phyloP scores from a whole-genome alignment of 768 basidiomycete species.

The Boletus vermiculosoides region DNA sequence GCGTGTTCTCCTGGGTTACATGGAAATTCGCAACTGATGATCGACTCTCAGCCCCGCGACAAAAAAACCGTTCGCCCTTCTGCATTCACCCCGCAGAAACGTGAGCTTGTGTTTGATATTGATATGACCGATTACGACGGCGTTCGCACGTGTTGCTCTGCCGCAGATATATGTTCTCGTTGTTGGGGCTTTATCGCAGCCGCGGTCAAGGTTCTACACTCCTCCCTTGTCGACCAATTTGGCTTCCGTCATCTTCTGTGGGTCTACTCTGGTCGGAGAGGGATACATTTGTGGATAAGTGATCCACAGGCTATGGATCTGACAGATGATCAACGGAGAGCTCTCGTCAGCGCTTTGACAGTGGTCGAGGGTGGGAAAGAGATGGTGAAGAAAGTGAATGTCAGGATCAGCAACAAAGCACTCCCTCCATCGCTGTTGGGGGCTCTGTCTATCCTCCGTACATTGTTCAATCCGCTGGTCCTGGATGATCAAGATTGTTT shows the following conservation, averaged over 20 bases:
- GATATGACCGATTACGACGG: conserved; percentile 99
- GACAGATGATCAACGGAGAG: conserved; percentile 86
- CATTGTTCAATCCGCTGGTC: conserved; percentile 63
- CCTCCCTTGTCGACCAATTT: conserved; percentile 80
- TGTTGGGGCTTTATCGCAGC: conserved; percentile 96
- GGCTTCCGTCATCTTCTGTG: conserved; percentile 89
- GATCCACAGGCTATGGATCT: conserved; percentile 85
- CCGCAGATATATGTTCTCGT: conserved; percentile 82
- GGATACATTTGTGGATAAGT: conserved; percentile 97
- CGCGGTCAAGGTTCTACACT: conserved; percentile 85
- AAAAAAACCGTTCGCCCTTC: conserved; percentile 75
- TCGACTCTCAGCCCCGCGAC: conserved; percentile 69
- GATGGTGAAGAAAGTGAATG: conserved; percentile 77
- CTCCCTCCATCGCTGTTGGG: conserved; percentile 74
- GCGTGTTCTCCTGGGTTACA: conserved; percentile 31
- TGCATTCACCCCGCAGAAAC: conserved; percentile 68
- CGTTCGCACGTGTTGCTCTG: conserved; percentile 92
- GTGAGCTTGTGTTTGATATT: conserved; percentile 98
- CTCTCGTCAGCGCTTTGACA: conserved; percentile 84
- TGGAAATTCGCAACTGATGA: conserved; percentile 1
- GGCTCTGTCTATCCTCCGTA: conserved; percentile 49
- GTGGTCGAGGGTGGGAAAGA: conserved; percentile 82
- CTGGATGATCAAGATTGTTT: conserved; percentile 87
- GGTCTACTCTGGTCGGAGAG: conserved; percentile 98
- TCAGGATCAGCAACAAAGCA: conserved; percentile 44